Evolutionary conservation across 768 basidiomycete species (phyloP), one percentile per base, ranked within the genome.

Genomic region (Austroboletus eburneus): DNA sequence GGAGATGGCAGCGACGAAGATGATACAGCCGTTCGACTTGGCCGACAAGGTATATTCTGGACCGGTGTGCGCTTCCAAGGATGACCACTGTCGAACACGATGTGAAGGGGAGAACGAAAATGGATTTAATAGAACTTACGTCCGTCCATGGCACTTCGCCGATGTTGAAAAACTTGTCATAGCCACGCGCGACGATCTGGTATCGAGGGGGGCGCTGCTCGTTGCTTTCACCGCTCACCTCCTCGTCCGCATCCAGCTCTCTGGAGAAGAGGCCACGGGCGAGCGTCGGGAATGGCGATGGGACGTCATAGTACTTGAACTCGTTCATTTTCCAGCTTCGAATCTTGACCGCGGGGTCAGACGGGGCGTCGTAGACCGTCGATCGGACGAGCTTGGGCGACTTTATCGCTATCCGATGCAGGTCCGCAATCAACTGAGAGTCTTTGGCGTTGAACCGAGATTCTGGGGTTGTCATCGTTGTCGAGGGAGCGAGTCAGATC

Each of bases 91-190:
- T 22, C 43, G 10, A 3, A 13, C n/a, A 35, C 44, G 18, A 41
- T n/a, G 12, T 5, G n/a, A 12, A 14, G 10, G 2, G 29, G 12
- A 27, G 27, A 43, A 22, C 7, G 3, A 16, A 10, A 46, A 39
- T 3, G 33, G 39, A 43, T 12, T 6, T 27, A n/a, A 27, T 27
- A 27, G 18, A 9, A 72, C 88, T 56, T 61, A 95, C 95, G 46
- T 83, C 82, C 1, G 87, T 94, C 92, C 94, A 98, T 3, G 86
- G 89, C 5, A 97, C 91, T 65, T 99, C 96, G 4, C 85, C 90
- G 24, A 96, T 90, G 62, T 96, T 97, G 74, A 97, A 98, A 68
- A 99, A 98, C 71, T 99, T 99, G 72, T 98, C 96, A 62, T 99
- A 98, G 0, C 95, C 96, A 38, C 96, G 72, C 0, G 79, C 86